Base-by-base conservation (phyloP, 2,329 filamentous ascomycete species). In the Huntiella omanensis region DNA sequence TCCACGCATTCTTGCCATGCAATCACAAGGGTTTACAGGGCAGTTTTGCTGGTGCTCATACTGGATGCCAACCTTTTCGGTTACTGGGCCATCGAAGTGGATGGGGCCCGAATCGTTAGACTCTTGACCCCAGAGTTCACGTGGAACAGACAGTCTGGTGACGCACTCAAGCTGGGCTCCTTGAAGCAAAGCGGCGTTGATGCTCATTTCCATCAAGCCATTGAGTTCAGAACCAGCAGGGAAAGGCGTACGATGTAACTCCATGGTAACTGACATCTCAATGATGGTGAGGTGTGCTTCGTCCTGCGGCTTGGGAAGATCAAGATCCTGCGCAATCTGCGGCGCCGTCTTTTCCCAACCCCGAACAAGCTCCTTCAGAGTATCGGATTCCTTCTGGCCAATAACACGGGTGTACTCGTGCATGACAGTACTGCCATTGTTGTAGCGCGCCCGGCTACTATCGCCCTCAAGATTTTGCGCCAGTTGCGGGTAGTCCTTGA, bases 201-300 rank as follows among this genome's bases (percentile, higher is more conserved):
- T 67, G 47, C 65, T 66, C 47, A 79, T 66, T 58, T 78, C 70
- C 33, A 76, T 69, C 50, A 72, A 67, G 48, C 70, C 71, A 51
- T 73, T 67, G 47, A 79, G 66, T 54, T 75, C 70, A 4, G 73
- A 73, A n/a, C 71, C 69, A 8, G 65, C 60, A 3, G 73, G 73
- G 53, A 77, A 75, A 48, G 68, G 67, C 53, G 66, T 67, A 51
- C 73, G 65, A 55, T 75, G 70, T 2, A 78, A 58, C 51, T 76
- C 69, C 5, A 80, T 64, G 1, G 72, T 72, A 4, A 71, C 66
- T 50, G 76, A 73, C 63, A 78, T 73, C 59, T 79, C 73, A 51
- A 79, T 62, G 33, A 77, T 68, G 51, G 71, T 68, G 49, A 73
- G 71, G 34, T 68, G 68, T 16, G 67, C 62, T 52, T 73, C 64